Conservation (phyloP, 2,329 filamentous ascomycete species). For the Colletotrichum sp. region DNA sequence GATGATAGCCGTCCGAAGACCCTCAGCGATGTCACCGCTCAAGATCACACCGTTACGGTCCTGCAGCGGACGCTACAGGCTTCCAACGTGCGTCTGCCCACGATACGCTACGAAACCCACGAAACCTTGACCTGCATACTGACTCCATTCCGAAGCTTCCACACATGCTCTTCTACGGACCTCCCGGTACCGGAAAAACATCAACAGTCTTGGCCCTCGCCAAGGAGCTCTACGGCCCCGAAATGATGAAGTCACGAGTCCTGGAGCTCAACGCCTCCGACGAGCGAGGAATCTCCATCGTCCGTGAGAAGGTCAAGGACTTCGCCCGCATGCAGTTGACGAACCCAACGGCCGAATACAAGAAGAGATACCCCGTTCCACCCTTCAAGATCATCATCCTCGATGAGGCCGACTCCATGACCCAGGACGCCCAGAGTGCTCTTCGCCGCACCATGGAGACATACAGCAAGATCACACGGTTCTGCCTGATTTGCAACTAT, state of each 20-base stretch:
- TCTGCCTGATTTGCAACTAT: constrained; percentile 98
- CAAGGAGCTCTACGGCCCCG: constrained; percentile 95
- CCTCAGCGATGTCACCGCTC: constrained; percentile 91
- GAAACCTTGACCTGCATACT: neutral
- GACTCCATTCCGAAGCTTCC: constrained; percentile 65
- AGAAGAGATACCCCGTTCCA: constrained; percentile 83
- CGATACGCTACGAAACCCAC: neutral
- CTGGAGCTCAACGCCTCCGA: constrained; percentile 99
- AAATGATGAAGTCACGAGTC: constrained; percentile 91
- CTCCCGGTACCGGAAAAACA: constrained; percentile 96
- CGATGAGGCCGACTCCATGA: constrained; percentile 99
- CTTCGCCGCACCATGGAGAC: constrained; percentile 97
- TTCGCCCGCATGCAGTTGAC: constrained; percentile 96
- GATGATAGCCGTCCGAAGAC: constrained; percentile 82
- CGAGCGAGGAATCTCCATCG: constrained; percentile 95
- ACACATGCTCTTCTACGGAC: constrained; percentile 99
- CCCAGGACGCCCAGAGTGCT: constrained; percentile 94
- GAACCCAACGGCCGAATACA: constrained; percentile 74
- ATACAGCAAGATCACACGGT: constrained; percentile 93
- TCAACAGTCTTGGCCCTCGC: constrained; percentile 96
- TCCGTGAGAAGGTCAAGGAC: constrained; percentile 97
- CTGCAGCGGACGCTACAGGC: constrained; percentile 92
- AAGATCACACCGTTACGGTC: constrained; percentile 95
- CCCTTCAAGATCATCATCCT: constrained; percentile 99
- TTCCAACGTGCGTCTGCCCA: constrained; percentile 72